Conservation (phyloP, 1,139 yeast genomes). For the Saccharomyces hybrid region DNA sequence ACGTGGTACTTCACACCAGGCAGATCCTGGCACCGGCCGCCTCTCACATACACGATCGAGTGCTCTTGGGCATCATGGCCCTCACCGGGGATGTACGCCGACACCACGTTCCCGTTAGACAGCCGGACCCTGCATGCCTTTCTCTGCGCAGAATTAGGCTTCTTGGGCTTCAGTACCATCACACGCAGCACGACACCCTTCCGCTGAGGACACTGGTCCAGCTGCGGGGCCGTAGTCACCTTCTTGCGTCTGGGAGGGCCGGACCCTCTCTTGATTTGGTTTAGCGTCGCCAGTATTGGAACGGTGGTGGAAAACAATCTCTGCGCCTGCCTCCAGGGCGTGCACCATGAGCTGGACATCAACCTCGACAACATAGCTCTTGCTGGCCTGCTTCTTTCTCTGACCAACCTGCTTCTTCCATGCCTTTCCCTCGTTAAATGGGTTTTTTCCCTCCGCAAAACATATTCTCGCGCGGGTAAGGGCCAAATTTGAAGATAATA, state of each 20-base stretch:
- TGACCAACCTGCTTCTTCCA: background rate
- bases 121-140: constrained; percentile 93
- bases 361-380: constrained; percentile 1
- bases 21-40: constrained; percentile 95
- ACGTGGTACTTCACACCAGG: constrained; percentile 97
- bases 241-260: constrained; percentile 47
- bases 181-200: constrained; percentile 94
- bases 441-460: background rate
- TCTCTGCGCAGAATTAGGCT: constrained; percentile 96
- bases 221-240: constrained; percentile 66
- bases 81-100: constrained; percentile 96
- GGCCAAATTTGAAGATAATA: background rate
- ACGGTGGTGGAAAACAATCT: constrained; percentile 10
- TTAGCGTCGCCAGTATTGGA: constrained; percentile 49
- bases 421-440: background rate
- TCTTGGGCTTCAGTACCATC: constrained; percentile 91
- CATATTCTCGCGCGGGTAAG: background rate
- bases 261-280: constrained; percentile 63
- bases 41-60: constrained; percentile 89
- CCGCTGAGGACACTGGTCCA: constrained; percentile 71
- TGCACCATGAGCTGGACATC: background rate
- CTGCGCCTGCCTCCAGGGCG: background rate
- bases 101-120: constrained; percentile 79
- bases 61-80: constrained; percentile 99
- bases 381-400: background rate